phyloP scores from a whole-genome alignment of 164 flowering plant genomes.

The Litsea cubeba region DNA sequence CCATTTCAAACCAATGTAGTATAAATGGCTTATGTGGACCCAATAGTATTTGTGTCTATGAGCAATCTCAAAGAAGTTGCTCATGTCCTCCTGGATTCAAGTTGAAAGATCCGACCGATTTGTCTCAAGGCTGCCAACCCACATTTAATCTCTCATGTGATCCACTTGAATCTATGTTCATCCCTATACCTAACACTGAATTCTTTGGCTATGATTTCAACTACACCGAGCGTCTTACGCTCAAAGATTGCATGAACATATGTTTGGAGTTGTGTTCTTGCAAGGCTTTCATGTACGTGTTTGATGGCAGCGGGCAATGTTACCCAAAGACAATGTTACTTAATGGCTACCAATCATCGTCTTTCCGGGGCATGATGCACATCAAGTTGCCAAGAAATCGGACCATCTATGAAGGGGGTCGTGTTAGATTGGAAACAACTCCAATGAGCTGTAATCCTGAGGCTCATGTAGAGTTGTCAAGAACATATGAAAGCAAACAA shows the following conservation, averaged over 20 bases:
- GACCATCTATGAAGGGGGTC: background rate
- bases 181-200: constrained; percentile 8
- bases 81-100: background rate
- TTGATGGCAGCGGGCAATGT: constrained; percentile 3
- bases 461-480: background rate
- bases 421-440: background rate
- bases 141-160: too few relatives aligned
- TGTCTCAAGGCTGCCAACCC: too few relatives aligned
- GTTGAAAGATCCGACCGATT: too few relatives aligned
- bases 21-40: background rate
- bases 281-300: constrained; percentile 1
- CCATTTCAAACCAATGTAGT: background rate
- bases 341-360: constrained; percentile 6
- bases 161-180: background rate
- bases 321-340: constrained; percentile 8
- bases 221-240: background rate
- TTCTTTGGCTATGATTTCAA: constrained; percentile 12
- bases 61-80: constrained; percentile 5
- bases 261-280: too few relatives aligned
- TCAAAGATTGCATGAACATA: constrained; percentile 1
- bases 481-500: background rate
- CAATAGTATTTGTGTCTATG: constrained; percentile 1
- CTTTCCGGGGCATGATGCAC: constrained; percentile 1
- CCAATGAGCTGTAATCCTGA: background rate
- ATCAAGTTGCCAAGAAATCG: constrained; percentile 9